Base-by-base conservation (phyloP, 148 eudicot species). In the Camellia lanceoleosa region DNA sequence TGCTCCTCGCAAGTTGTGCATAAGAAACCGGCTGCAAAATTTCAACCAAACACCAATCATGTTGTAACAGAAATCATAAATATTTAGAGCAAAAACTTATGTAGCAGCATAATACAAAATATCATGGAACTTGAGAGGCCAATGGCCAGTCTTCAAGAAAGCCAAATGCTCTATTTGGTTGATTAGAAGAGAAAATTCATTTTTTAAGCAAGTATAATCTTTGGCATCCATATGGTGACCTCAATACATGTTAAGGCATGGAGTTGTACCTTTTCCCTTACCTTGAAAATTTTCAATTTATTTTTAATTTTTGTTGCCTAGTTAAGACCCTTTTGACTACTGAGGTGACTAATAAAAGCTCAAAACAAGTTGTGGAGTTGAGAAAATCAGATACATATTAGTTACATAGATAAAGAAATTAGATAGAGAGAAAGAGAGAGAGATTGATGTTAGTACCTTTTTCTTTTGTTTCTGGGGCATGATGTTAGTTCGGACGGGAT, bases 1-100 rank as follows among this genome's bases (percentile, higher is more conserved):
- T 92, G 86, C 97, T 91, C 95, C 99, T 89, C 47, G 99, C 98
- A 86, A 96, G 95, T 85, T 92, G 97, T 46, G 97, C 99, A 86
- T 96, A 96, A 76, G 99, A 96, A 60, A 96, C 98, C 0, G 99
- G 92, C 95, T 96, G 94, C 78, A 64, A 63, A 65, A 58, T 16
- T n/a, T 47, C 58, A 62, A 43, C 38, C 63, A 67, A 47, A 42
- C 43, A 73, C 38, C 52, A 49, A 71, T 12, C 18, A 19, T 23
- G 44, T 70, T 71, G 15, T 5, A 19, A 42, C 18, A 75, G 47
- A 87, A 83, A 83, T 55, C 20, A 65, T 20, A 56, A 41, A 67
- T 41, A 72, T 70, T 20, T 58, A 55, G 20, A 42, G 23, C 3
- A 56, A 42, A 68, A 78, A 78, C n/a, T 44, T 66, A 73, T 4